Evolutionary conservation across 441 rosid genomes (phyloP), one percentile per base, ranked within the genome.

Genomic region (Adansonia rubrostipa): DNA sequence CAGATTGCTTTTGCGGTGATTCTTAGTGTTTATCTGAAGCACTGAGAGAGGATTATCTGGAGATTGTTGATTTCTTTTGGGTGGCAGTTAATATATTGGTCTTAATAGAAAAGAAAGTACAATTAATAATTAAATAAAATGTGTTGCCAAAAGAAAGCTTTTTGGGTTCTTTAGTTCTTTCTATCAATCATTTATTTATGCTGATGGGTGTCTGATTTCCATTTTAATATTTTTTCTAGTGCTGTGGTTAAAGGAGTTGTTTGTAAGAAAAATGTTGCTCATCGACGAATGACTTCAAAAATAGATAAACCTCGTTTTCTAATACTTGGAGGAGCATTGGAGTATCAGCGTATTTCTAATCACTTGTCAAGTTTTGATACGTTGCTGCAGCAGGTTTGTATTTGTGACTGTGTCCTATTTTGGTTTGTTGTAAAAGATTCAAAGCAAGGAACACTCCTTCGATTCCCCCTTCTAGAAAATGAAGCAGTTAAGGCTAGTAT

Each of bases 211-310:
- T 83, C 76, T 79, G 73, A 73, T 87, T 44, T 76, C 82, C 33
- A 15, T 40, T 13, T 40, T 40, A 71, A 51, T 53, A 53, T 56
- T 9, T 57, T 73, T 61, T 77, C 73, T 75, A 92, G 96, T 84
- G 74, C 81, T 84, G 91, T 92, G 80, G 89, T 85, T 78, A 89
- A 86, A 85, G 96, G 96, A 83, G 94, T 92, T 83, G 94, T 90
- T 79, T 92, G 94, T 71, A 92, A 90, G 89, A 92, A 92, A 90
- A 92, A 92, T 62, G 92, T 92, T 79, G 94, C 96, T 77, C 96
- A 92, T 83, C 89, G 96, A 79, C 89, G 94, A 57, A 92, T 92
- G 96, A 89, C 87, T 51, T 87, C 96, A 64, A 92, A 87, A 79
- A 86, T 92, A 36, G 92, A 89, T 73, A 92, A 83, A 77, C 94